Base-by-base conservation (phyloP, 345 rosid genomes). In the Brassica juncea region DNA sequence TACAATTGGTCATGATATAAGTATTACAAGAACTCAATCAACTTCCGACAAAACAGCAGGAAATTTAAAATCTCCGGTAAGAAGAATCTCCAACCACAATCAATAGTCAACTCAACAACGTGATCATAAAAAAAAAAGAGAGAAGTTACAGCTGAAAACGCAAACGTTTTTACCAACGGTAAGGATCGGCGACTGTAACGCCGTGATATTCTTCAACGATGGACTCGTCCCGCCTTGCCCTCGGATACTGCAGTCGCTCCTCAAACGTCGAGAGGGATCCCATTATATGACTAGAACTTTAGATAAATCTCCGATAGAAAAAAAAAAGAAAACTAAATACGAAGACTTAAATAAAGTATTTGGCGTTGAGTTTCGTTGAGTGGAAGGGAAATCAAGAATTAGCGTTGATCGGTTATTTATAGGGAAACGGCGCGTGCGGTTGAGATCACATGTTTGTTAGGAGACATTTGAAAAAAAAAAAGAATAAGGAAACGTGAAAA, bases 201-300 rank as follows among this genome's bases (percentile, higher is more conserved):
- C 98, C 97, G 65, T 91, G 92, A 79, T 86, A 90, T 76, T 89
- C 90, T 0, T 94, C 98, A 14, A 91, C 86, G 14, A 91, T 84
- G 57, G 94, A 84, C 44, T 91, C 89, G 66, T 94, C 97, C 8
- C 97, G 82, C 30, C 91, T 94, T 61, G 87, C 88, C 4, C 44
- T 19, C 7, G 98, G 94, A 57, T 92, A 92, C 63, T 84, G 82
- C 64, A 91, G 64, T 19, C 78, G 74, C 49, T 73, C 78, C 23
- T 81, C 76, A 3, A 75, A 27, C 32, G 77, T 81, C 28, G 86
- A 80, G 52, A 89, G 84, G 6, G 98, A 91, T 44, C 90, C 94
- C 99, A 94, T 94, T 61, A 4, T 8, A 11, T 8, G 12, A 6
- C 7, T 8, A 42, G 6, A 2, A 31, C 6, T 31, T 35, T 61